A percentile compares a stretch with the other conserved stretches of the same genome.
These are phyloP conservation scores for Cornus kousa DNA, from an alignment of 148 eudicot genomes.

Conservation along the genomic window DNA sequence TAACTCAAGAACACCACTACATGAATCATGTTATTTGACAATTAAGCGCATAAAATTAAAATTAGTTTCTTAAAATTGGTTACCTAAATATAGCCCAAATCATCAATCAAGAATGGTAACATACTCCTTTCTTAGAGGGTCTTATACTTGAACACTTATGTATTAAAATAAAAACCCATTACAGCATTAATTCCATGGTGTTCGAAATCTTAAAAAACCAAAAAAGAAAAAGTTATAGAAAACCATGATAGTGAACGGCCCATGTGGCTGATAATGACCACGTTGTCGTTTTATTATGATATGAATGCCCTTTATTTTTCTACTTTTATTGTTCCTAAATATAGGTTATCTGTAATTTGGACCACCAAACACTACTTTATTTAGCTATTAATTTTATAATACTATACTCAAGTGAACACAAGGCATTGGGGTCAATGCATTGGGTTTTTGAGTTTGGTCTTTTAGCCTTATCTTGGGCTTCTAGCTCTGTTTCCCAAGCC, in stretches of 20 bases:
- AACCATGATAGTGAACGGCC: background rate
- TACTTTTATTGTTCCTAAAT: background rate
- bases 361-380: background rate
- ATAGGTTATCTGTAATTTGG: background rate
- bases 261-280: constrained; percentile 11
- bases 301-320: background rate
- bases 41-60: too few species aligned
- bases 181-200: constrained; percentile 1
- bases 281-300: constrained; percentile 7
- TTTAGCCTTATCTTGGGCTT: too few species aligned
- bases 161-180: constrained; percentile 4
- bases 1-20: too few species aligned
- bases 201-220: constrained; percentile 4
- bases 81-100: too few species aligned
- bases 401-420: background rate
- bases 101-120: too few species aligned
- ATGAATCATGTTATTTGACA: too few species aligned
- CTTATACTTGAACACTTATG: background rate
- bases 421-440: background rate
- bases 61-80: too few species aligned
- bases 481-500: too few species aligned
- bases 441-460: background rate
- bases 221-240: constrained; percentile 1
- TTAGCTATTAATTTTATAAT: background rate
- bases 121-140: too few species aligned